Conservation (phyloP, 169 alveolate species). For the Eimeria zaria region DNA sequence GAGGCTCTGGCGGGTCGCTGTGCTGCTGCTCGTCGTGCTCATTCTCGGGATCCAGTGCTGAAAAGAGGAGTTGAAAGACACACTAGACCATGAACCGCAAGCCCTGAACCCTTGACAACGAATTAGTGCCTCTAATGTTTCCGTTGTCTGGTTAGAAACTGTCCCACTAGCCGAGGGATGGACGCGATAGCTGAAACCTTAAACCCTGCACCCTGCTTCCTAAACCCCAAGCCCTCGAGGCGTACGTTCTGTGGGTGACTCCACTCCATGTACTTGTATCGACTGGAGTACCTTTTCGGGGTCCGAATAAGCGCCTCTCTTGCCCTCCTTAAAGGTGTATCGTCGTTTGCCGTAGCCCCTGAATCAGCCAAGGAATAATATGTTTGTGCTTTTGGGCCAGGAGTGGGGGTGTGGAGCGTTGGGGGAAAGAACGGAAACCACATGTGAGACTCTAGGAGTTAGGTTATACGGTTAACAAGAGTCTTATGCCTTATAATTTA, state of each 20-base stretch:
- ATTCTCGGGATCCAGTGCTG: conserved; percentile 16
- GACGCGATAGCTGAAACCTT: too few species aligned
- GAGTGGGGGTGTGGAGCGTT: too few species aligned
- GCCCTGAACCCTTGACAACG: conserved; percentile 7
- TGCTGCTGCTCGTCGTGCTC: background rate
- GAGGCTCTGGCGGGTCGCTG: background rate
- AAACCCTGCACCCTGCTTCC: conserved; percentile 17
- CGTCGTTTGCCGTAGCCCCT: conserved; percentile 62
- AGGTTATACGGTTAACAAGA: too few species aligned
- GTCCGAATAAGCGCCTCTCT: background rate
- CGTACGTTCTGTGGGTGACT: conserved; percentile 73
- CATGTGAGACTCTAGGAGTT: too few species aligned
- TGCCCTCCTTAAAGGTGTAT: conserved; percentile 70
- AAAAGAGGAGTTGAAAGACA: background rate
- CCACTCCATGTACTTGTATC: conserved; percentile 18
- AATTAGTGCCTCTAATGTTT: background rate
- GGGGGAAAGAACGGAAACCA: too few species aligned
- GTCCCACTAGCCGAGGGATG: too few species aligned
- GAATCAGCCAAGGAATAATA: background rate
- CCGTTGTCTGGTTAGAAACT: too few species aligned
- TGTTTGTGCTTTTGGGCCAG: background rate
- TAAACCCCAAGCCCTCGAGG: background rate
- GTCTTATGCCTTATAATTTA: too few species aligned
- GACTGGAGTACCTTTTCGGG: conserved; percentile 16
- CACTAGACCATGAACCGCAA: background rate